A percentile compares a stretch with the other conserved stretches of the same genome.
Conservation (phyloP, 2,329 filamentous ascomycete species). For the Xylariaceae sp. region DNA sequence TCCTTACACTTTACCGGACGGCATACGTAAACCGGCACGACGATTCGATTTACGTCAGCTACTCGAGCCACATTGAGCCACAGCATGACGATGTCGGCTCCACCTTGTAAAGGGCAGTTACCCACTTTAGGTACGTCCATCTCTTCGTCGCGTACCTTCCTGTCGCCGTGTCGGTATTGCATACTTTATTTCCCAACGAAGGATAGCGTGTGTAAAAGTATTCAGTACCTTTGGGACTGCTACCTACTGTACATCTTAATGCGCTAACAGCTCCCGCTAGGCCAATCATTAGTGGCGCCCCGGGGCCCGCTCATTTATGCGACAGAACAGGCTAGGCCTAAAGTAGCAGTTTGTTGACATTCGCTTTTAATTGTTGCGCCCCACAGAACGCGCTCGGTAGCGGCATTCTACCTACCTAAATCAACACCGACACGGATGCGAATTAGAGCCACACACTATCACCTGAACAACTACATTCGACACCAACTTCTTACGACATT, state of each 20-base stretch:
- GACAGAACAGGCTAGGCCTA: constrained; percentile 6
- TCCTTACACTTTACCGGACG: constrained; percentile 7
- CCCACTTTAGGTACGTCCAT: too few relatives aligned
- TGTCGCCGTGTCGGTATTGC: too few relatives aligned
- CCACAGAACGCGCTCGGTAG: constrained; percentile 21
- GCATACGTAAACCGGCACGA: too few relatives aligned
- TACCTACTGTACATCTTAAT: too few relatives aligned
- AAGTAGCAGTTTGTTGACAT: constrained; percentile 22
- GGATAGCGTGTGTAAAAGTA: too few relatives aligned
- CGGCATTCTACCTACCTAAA: neutral
- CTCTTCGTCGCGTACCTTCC: too few relatives aligned
- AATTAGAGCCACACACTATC: neutral
- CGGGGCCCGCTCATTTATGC: too few relatives aligned
- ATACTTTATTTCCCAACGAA: too few relatives aligned
- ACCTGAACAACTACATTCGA: neutral
- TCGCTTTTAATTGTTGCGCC: constrained; percentile 1
- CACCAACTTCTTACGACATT: neutral
- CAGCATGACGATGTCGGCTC: neutral
- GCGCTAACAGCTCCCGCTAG: too few relatives aligned
- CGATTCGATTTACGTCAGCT: constrained; percentile 14
- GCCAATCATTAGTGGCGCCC: too few relatives aligned
- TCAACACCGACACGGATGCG: neutral
- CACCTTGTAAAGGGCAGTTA: too few relatives aligned
- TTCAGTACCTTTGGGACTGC: too few relatives aligned
- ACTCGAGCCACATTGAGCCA: constrained; percentile 12